Conservation (phyloP, 2,329 filamentous ascomycete species). For the Setomelanomma holmii region DNA sequence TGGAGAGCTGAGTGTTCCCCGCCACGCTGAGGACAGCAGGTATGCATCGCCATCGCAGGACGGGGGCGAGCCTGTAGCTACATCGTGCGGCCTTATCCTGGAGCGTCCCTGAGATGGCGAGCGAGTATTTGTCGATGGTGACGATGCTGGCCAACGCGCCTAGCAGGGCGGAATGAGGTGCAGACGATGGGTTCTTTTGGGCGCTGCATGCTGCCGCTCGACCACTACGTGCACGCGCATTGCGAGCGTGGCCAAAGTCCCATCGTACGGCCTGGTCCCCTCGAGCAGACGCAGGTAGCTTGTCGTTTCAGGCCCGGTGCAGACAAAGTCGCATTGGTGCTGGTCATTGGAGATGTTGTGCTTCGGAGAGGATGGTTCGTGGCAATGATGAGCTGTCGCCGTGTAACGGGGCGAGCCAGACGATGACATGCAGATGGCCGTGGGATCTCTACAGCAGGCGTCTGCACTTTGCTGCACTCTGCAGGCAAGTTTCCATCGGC, state of each 20-base stretch:
- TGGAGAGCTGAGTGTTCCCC: conserved; percentile 37
- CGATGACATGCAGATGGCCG: conserved; percentile 19
- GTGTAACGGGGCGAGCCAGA: conserved; percentile 15
- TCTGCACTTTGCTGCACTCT: conserved; percentile 5
- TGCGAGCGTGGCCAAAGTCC: conserved; percentile 23
- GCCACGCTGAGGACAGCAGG: conserved; percentile 34
- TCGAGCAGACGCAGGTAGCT: conserved; percentile 21
- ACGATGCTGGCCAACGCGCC: conserved; percentile 29
- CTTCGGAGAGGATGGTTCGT: conserved; percentile 27
- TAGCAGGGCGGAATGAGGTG: conserved; percentile 32
- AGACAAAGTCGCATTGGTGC: conserved; percentile 30
- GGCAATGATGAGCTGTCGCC: conserved; percentile 29
- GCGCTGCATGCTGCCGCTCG: conserved; percentile 30
- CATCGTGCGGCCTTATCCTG: conserved; percentile 32
- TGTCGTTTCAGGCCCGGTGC: conserved; percentile 32
- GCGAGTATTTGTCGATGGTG: conserved; percentile 36
- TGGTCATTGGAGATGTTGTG: conserved; percentile 38
- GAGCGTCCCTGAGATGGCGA: conserved; percentile 34
- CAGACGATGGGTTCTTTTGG: conserved; percentile 14
- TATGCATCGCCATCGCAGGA: conserved; percentile 33
- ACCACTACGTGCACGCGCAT: conserved; percentile 35
- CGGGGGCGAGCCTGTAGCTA: conserved; percentile 27
- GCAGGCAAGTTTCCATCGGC: conserved; percentile 4
- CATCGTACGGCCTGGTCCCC: conserved; percentile 21
- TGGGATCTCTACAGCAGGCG: conserved; percentile 12